These are phyloP conservation scores for Gastrodia elata DNA, from an alignment of 106 monocot species.

Conservation along the genomic window DNA sequence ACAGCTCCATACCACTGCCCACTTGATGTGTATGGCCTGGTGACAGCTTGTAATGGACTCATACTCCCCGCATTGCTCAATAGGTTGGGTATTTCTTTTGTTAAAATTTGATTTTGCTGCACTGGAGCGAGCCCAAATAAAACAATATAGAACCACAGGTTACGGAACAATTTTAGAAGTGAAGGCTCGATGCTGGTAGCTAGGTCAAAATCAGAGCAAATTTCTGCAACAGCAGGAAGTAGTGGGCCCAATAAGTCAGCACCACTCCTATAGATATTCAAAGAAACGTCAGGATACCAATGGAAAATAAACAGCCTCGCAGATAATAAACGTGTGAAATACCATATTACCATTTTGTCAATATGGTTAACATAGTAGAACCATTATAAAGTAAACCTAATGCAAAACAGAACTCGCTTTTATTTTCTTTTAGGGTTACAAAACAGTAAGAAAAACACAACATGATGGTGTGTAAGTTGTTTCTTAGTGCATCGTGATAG, in stretches of 20 bases:
- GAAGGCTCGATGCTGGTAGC: slow-evolving; percentile 75
- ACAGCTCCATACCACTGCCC: slow-evolving; percentile 72
- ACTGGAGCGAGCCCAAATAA: slow-evolving; percentile 92
- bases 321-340: neutral
- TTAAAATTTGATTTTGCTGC: slow-evolving; percentile 46
- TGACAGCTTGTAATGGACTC: slow-evolving; percentile 66
- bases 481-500: neutral
- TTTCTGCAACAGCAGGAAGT: slow-evolving; percentile 96
- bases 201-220: slow-evolving; percentile 92
- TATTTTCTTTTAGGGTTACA: neutral
- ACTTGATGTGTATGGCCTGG: slow-evolving; percentile 90
- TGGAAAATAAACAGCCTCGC: neutral
- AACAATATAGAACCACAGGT: slow-evolving; percentile 97
- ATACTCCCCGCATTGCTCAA: slow-evolving; percentile 53
- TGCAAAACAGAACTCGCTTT: neutral
- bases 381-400: neutral
- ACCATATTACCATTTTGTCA: neutral
- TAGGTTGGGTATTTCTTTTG: slow-evolving; percentile 57
- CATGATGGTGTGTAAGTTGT: neutral
- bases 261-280: slow-evolving; percentile 61
- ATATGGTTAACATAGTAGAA: neutral
- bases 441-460: neutral
- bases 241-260: slow-evolving; percentile 95
- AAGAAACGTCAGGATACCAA: neutral
- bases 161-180: slow-evolving; percentile 81